These are phyloP conservation scores for Saksenaea vasiformis DNA, from an alignment of 371 early-diverging fungal species.

Conservation along the genomic window DNA sequence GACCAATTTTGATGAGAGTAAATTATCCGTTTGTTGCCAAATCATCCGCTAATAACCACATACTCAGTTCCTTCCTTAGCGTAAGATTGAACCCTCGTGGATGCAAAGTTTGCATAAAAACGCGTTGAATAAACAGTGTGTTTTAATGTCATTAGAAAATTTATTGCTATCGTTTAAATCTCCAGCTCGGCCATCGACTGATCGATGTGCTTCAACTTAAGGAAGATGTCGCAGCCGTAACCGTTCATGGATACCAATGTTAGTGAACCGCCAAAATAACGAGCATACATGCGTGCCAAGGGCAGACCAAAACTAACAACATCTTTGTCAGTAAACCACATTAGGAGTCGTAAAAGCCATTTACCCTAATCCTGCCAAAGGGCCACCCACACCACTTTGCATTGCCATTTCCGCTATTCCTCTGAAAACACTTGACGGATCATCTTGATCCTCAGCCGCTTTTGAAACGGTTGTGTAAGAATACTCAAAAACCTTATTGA, in stretches of 20 bases:
- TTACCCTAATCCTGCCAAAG: constrained; percentile 73
- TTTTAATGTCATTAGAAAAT: not conserved
- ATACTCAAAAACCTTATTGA: constrained; percentile 88
- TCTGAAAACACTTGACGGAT: constrained; percentile 54
- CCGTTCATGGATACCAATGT: constrained; percentile 85
- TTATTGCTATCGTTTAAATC: constrained; percentile 27
- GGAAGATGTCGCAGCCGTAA: constrained; percentile 92
- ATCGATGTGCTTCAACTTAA: constrained; percentile 82
- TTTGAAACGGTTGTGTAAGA: constrained; percentile 89
- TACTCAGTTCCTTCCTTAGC: too few species aligned
- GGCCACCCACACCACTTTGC: constrained; percentile 87
- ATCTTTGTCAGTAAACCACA: constrained; percentile 1
- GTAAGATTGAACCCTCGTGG: too few species aligned
- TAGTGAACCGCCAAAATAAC: constrained; percentile 93
- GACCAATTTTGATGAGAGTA: too few species aligned
- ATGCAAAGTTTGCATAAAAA: too few species aligned
- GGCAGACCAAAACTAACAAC: constrained; percentile 80
- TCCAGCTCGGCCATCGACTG: constrained; percentile 57
- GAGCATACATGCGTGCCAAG: constrained; percentile 90
- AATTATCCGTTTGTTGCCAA: too few species aligned
- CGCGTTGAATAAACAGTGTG: too few species aligned
- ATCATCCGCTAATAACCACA: too few species aligned
- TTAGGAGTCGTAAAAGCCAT: constrained; percentile 2
- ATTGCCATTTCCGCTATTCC: constrained; percentile 70
- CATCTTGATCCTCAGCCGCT: constrained; percentile 50